These are phyloP conservation scores for Ananas comosus DNA, from an alignment of 176 grass and related monocot genomes.

Conservation along the genomic window DNA sequence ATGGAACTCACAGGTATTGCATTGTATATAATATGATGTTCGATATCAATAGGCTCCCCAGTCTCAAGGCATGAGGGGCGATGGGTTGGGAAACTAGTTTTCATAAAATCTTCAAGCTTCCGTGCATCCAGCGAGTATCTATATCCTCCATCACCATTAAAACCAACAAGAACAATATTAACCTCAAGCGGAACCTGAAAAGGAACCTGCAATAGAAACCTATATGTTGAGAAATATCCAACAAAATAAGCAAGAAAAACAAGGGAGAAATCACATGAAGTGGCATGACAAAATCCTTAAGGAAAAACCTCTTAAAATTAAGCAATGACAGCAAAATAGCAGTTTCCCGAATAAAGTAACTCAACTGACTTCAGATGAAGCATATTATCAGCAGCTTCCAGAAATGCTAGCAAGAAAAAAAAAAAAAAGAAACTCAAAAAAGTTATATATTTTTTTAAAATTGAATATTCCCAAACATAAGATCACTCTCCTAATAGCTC, in stretches of 20 bases:
- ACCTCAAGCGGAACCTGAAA: constrained; percentile 99
- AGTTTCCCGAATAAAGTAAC: too few species aligned
- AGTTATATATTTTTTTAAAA: too few species aligned
- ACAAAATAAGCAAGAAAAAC: constrained; percentile 8
- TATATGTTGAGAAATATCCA: constrained; percentile 7
- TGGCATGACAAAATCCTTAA: too few species aligned
- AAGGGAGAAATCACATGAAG: background rate
- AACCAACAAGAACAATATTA: constrained; percentile 92
- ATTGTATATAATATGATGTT: constrained; percentile 94
- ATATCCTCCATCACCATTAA: constrained; percentile 86
- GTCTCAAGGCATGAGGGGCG: constrained; percentile 91
- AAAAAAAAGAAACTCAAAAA: too few species aligned
- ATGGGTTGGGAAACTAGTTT: constrained; percentile 76
- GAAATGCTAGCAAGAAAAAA: too few species aligned
- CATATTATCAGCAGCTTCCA: too few species aligned
- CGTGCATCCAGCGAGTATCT: constrained; percentile 72
- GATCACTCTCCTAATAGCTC: too few species aligned
- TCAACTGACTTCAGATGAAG: too few species aligned
- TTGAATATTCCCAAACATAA: too few species aligned
- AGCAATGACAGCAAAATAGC: background rate
- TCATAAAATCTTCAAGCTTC: constrained; percentile 82
- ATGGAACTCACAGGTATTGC: constrained; percentile 57
- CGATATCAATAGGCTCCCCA: constrained; percentile 95
- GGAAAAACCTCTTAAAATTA: too few species aligned
- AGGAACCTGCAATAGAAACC: constrained; percentile 61